phyloP scores from a whole-genome alignment of 495 filamentous ascomycete species.

The Penicillium mononematosum region DNA sequence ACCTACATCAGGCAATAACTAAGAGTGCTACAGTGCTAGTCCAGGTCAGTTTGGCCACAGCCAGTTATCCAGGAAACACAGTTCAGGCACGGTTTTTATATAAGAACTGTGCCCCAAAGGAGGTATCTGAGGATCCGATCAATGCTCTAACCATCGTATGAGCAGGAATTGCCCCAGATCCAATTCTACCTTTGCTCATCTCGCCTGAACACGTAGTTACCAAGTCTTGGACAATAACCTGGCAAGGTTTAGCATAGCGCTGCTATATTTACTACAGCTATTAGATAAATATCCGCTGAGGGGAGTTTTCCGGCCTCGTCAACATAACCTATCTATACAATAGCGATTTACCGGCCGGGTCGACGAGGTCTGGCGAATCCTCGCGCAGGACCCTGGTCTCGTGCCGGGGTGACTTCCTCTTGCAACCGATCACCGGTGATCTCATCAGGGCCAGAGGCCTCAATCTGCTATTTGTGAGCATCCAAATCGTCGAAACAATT shows the following conservation, averaged over 20 bases:
- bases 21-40: not conserved
- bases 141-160: not conserved
- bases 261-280: not conserved
- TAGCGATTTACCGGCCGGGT: conserved; percentile 58
- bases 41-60: not conserved
- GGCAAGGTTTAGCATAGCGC: not conserved
- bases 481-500: conserved; percentile 8
- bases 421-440: conserved; percentile 68
- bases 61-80: not conserved
- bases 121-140: not conserved
- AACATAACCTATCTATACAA: conserved; percentile 6
- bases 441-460: conserved; percentile 71
- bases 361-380: conserved; percentile 88
- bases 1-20: not conserved
- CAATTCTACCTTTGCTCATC: not conserved
- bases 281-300: not conserved
- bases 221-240: not conserved
- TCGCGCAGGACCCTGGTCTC: conserved; percentile 58
- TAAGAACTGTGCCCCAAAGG: not conserved
- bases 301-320: not conserved
- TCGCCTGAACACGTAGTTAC: not conserved
- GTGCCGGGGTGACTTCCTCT: conserved; percentile 73
- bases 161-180: not conserved
- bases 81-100: not conserved
- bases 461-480: conserved; percentile 45